These are phyloP conservation scores for Hyphodiscus sp. DNA, from an alignment of 2,329 filamentous ascomycete species.

Conservation along the genomic window DNA sequence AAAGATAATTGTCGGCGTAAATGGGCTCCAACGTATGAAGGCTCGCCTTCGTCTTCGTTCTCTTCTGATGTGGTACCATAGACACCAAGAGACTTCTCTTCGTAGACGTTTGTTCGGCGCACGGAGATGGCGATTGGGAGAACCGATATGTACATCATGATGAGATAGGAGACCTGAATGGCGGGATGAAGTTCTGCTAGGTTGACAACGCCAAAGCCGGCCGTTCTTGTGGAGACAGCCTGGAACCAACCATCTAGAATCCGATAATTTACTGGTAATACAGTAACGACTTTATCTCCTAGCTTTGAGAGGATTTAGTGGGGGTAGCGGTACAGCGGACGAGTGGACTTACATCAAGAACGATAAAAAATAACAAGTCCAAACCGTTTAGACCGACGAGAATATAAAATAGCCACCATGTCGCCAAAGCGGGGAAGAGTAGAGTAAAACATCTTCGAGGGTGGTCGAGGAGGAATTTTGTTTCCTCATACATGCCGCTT, in stretches of 20 bases:
- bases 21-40: conserved; percentile 86
- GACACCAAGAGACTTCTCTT: conserved; percentile 78
- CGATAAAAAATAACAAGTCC: conserved; percentile 85
- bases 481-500: conserved; percentile 78
- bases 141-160: conserved; percentile 99
- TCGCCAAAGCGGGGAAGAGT: conserved; percentile 81
- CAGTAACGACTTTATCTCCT: conserved; percentile 60
- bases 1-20: conserved; percentile 90
- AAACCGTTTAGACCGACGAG: conserved; percentile 74
- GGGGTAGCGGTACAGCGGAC: neutral
- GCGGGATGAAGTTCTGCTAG: conserved; percentile 76
- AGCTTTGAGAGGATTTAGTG: conserved; percentile 44
- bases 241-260: conserved; percentile 87
- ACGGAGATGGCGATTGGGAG: conserved; percentile 96
- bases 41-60: conserved; percentile 44
- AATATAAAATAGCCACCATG: conserved; percentile 93
- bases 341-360: conserved; percentile 67
- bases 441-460: conserved; percentile 94
- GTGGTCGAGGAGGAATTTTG: conserved; percentile 87
- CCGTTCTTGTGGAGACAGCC: conserved; percentile 81
- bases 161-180: conserved; percentile 86
- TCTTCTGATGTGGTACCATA: conserved; percentile 48
- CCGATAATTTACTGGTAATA: conserved; percentile 64
- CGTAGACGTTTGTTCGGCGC: conserved; percentile 91
- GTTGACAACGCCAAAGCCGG: conserved; percentile 80